Evolutionary conservation across 495 filamentous ascomycete species (phyloP).

Genomic region (Neurospora africana): DNA sequence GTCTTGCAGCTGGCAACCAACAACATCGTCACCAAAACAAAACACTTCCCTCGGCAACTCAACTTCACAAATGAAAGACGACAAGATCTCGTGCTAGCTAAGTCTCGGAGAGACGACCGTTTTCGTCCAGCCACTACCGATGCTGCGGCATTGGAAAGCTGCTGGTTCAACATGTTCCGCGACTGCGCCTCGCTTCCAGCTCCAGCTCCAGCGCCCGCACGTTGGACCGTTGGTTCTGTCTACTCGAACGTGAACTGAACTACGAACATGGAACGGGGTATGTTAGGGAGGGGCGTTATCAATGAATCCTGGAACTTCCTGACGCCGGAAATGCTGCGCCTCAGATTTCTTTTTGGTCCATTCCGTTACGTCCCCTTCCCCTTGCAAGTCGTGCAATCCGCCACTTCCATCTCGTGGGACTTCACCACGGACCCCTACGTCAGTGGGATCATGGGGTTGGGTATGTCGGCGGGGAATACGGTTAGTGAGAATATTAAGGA

Average conservation of each 20-base stretch:
- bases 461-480: slow-evolving; percentile 56
- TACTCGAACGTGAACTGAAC: neutral
- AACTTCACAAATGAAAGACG: neutral
- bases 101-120: neutral
- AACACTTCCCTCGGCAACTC: neutral
- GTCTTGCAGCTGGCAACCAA: neutral
- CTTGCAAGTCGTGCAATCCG: slow-evolving; percentile 56
- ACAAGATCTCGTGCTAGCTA: neutral
- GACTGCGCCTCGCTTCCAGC: neutral
- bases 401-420: slow-evolving; percentile 43
- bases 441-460: slow-evolving; percentile 65
- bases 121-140: neutral
- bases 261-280: neutral
- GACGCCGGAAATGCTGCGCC: neutral
- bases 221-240: neutral
- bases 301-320: neutral
- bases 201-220: neutral
- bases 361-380: slow-evolving; percentile 22
- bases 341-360: neutral
- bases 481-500: slow-evolving; percentile 19
- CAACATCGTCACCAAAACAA: neutral
- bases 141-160: neutral
- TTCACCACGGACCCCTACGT: slow-evolving; percentile 48
- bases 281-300: neutral
- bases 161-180: no score